Conservation (phyloP, 371 early-diverging fungal genomes). For the Mortierella sp. region DNA sequence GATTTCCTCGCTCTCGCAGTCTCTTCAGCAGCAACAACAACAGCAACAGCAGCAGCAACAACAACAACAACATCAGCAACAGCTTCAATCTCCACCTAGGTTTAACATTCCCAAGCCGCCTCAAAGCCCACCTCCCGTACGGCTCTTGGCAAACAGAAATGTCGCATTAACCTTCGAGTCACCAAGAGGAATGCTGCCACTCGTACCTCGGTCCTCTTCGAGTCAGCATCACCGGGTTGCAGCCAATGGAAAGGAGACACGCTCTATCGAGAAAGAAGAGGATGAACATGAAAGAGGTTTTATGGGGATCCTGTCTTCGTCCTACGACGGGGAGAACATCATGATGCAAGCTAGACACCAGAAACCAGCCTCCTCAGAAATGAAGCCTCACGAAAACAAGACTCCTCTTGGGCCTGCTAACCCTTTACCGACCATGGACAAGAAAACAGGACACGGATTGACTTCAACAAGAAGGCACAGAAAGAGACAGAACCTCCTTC, state of each 20-base stretch:
- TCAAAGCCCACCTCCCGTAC: slow-evolving; percentile 43
- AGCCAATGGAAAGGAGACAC: background rate
- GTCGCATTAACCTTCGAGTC: background rate
- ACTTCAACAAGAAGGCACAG: slow-evolving; percentile 3
- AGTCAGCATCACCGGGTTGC: background rate
- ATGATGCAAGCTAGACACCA: slow-evolving; percentile 32
- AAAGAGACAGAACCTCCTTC: slow-evolving; percentile 20
- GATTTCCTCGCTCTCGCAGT: slow-evolving; percentile 5
- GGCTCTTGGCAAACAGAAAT: slow-evolving; percentile 32
- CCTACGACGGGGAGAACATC: slow-evolving; percentile 24
- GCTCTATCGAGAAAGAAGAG: background rate
- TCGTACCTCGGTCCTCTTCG: slow-evolving; percentile 11
- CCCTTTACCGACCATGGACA: background rate
- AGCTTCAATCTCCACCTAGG: slow-evolving; percentile 23
- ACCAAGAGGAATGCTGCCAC: slow-evolving; percentile 1
- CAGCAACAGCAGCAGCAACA: slow-evolving; percentile 6
- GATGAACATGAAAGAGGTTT: slow-evolving; percentile 10
- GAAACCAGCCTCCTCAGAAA: background rate
- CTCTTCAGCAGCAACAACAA: slow-evolving; percentile 6
- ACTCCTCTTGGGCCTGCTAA: background rate
- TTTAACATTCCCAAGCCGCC: slow-evolving; percentile 52
- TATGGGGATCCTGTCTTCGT: slow-evolving; percentile 29
- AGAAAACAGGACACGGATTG: background rate
- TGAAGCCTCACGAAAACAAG: background rate
- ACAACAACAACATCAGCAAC: slow-evolving; percentile 1